These are phyloP conservation scores for Vigna hirtella DNA, from an alignment of 306 rosid genomes.

Conservation along the genomic window DNA sequence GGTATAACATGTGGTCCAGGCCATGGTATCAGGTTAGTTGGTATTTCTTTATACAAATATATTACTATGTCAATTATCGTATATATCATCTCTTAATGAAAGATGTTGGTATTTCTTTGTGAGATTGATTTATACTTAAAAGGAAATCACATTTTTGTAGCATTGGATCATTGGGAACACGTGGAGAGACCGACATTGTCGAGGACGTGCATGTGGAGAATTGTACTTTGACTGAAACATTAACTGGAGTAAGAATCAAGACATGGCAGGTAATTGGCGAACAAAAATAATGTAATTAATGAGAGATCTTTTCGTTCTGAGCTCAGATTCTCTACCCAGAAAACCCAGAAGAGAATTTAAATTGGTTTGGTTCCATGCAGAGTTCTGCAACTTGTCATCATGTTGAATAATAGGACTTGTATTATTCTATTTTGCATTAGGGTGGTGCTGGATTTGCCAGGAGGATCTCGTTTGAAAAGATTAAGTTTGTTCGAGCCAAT, in stretches of 20 bases:
- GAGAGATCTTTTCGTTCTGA: neutral
- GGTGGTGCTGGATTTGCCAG: conserved; percentile 68
- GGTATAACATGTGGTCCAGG: conserved; percentile 65
- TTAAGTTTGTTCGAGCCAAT: conserved; percentile 48
- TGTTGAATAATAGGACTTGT: neutral
- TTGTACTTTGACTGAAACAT: conserved; percentile 56
- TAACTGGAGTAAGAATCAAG: conserved; percentile 73
- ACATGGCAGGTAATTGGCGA: conserved; percentile 62
- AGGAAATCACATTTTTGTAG: conserved; percentile 39
- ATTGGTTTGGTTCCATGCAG: neutral
- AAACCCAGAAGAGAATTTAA: no score
- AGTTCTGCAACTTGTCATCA: neutral
- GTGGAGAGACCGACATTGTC: conserved; percentile 51
- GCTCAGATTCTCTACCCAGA: no score
- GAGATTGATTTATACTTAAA: neutral
- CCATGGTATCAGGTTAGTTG: conserved; percentile 67
- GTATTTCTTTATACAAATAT: no score
- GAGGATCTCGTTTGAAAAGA: conserved; percentile 52
- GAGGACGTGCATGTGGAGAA: conserved; percentile 61
- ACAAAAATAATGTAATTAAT: neutral
- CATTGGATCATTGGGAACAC: conserved; percentile 70
- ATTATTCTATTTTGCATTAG: conserved; percentile 36
- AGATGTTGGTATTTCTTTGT: no score
- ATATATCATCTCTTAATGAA: neutral
- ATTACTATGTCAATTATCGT: no score